Percentiles rank a stretch among this genome's conserved stretches.
These are phyloP conservation scores for Paecilomyces niveus DNA, from an alignment of 2,329 filamentous ascomycete species.

Conservation along the genomic window DNA sequence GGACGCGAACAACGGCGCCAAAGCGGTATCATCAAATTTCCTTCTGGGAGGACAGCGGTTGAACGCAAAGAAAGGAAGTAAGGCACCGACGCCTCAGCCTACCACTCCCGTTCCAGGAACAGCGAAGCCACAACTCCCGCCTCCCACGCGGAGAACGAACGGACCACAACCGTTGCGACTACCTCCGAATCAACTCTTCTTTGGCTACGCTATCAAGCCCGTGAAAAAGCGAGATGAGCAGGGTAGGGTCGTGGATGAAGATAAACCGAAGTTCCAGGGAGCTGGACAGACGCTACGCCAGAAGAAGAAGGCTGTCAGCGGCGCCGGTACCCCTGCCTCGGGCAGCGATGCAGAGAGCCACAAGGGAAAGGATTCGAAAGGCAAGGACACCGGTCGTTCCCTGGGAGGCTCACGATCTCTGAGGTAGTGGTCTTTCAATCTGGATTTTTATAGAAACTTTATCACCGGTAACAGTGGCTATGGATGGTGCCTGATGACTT, in stretches of 20 bases:
- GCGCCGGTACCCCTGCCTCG: constrained; percentile 29
- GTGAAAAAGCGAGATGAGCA: constrained; percentile 70
- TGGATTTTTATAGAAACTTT: background rate
- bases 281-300: constrained; percentile 72
- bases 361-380: constrained; percentile 10
- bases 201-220: constrained; percentile 89
- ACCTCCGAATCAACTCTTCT: constrained; percentile 86
- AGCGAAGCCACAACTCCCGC: constrained; percentile 40
- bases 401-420: constrained; percentile 5
- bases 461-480: background rate
- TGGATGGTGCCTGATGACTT: background rate
- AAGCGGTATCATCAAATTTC: constrained; percentile 69
- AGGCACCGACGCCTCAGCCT: constrained; percentile 64
- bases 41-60: constrained; percentile 71
- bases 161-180: constrained; percentile 81
- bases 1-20: constrained; percentile 55
- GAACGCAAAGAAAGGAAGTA: constrained; percentile 73
- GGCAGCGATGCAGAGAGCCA: constrained; percentile 25
- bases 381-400: constrained; percentile 5
- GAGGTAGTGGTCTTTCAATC: background rate
- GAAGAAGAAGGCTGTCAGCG: constrained; percentile 58
- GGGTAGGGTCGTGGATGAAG: constrained; percentile 50
- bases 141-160: constrained; percentile 50
- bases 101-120: constrained; percentile 62
- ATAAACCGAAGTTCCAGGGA: constrained; percentile 71